Conservation (phyloP, 2,329 filamentous ascomycete genomes). For the Fusarium denticulatum region DNA sequence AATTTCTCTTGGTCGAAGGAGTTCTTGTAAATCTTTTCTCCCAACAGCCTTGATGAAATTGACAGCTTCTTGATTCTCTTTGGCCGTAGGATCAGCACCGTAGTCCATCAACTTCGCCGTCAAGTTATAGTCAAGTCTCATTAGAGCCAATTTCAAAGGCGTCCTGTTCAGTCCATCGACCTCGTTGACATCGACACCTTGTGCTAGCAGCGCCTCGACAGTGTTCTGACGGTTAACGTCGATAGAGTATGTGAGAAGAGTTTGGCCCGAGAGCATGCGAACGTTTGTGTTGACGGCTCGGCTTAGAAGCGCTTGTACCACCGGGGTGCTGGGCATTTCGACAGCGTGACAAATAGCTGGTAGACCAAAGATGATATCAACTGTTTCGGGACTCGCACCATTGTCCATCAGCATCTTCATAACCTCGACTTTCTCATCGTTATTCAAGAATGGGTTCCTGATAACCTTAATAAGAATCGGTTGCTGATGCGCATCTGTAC, state of each 20-base stretch:
- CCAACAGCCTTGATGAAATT: constrained; percentile 7
- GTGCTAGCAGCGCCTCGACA: not conserved
- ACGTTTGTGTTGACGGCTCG: not conserved
- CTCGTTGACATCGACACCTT: not conserved
- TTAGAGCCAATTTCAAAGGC: not conserved
- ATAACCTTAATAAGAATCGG: constrained; percentile 6
- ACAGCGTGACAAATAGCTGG: constrained; percentile 16
- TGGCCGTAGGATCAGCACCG: not conserved
- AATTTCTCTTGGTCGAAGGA: not conserved
- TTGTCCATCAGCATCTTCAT: not conserved
- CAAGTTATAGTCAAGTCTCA: constrained; percentile 5
- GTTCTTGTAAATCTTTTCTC: not conserved
- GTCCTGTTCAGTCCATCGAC: constrained; percentile 14
- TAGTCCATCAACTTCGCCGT: not conserved
- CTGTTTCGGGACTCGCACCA: not conserved
- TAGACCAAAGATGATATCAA: not conserved
- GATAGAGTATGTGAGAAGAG: constrained; percentile 7
- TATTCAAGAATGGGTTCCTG: not conserved
- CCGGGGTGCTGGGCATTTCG: not conserved
- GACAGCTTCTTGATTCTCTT: not conserved
- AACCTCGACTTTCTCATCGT: not conserved
- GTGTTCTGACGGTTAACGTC: not conserved
- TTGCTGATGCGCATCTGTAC: not conserved
- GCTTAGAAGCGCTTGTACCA: not conserved
- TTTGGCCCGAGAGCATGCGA: constrained; percentile 5